Conservation (phyloP, 371 early-diverging fungal genomes). For the Syncephalastrum racemosum region DNA sequence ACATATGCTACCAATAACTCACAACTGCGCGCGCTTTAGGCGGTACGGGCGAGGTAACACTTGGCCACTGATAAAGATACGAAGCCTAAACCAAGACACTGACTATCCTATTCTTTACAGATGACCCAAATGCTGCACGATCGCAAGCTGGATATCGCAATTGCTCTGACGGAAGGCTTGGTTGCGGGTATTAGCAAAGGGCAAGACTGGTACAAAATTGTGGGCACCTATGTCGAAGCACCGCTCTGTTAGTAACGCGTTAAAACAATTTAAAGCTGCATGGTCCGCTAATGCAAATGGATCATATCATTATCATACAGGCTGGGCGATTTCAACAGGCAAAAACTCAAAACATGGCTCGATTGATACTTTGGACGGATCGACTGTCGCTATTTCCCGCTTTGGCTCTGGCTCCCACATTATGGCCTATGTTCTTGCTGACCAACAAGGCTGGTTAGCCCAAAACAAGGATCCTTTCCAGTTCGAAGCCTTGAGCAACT, state of each 20-base stretch:
- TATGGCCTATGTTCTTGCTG: constrained; percentile 78
- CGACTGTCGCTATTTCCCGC: constrained; percentile 73
- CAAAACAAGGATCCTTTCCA: constrained; percentile 39
- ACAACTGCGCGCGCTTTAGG: constrained; percentile 19
- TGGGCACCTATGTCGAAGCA: constrained; percentile 76
- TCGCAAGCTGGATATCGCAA: constrained; percentile 75
- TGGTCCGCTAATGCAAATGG: constrained; percentile 1
- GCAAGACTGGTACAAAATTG: constrained; percentile 61
- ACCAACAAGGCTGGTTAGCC: constrained; percentile 67
- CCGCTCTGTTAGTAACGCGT: constrained; percentile 62
- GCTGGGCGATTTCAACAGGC: constrained; percentile 73
- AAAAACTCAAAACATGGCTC: constrained; percentile 44
- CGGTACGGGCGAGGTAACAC: constrained; percentile 70
- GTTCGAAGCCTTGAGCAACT: constrained; percentile 69
- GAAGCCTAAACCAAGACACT: too few relatives aligned
- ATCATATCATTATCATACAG: constrained; percentile 27
- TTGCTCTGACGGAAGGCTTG: constrained; percentile 86
- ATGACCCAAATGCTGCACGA: constrained; percentile 74
- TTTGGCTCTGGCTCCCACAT: constrained; percentile 85
- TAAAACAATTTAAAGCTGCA: neutral
- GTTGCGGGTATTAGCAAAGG: constrained; percentile 72
- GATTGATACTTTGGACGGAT: constrained; percentile 60
- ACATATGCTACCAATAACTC: neutral
- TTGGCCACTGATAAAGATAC: too few relatives aligned
- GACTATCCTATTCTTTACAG: constrained; percentile 31